Evolutionary conservation across 768 basidiomycete genomes (phyloP).

Genomic region (Hygrophoropsis aurantiaca): DNA sequence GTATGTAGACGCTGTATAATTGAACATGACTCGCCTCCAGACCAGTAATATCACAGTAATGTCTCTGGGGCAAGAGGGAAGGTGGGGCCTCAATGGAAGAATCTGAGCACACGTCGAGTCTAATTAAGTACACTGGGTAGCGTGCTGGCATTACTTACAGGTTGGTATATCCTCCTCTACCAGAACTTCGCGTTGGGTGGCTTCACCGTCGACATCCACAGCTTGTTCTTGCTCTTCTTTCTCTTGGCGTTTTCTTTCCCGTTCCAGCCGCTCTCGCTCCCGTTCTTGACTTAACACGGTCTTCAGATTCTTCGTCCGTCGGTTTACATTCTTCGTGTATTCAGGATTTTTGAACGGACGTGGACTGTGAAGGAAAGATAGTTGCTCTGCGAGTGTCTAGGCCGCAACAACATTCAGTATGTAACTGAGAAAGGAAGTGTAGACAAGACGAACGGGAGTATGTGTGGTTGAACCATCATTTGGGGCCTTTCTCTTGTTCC

Average conservation of each 20-base stretch:
- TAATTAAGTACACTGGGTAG: constrained; percentile 3
- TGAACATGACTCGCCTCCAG: constrained; percentile 70
- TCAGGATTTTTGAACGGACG: constrained; percentile 77
- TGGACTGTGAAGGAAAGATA: constrained; percentile 69
- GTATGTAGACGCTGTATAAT: too few species aligned
- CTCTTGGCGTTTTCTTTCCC: constrained; percentile 56
- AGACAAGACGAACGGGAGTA: constrained; percentile 19
- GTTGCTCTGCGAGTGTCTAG: constrained; percentile 70
- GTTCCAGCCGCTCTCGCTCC: constrained; percentile 69
- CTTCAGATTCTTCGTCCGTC: constrained; percentile 80
- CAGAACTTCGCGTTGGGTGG: constrained; percentile 8
- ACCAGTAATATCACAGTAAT: constrained; percentile 87
- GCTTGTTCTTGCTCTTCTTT: constrained; percentile 38
- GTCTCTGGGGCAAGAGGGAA: constrained; percentile 70
- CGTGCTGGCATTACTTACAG: too few species aligned
- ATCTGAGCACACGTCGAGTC: constrained; percentile 40
- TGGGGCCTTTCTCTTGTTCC: constrained; percentile 15
- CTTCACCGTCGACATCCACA: constrained; percentile 60
- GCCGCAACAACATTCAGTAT: too few species aligned
- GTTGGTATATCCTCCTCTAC: constrained; percentile 67
- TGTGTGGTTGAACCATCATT: constrained; percentile 7
- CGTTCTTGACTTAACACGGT: constrained; percentile 75
- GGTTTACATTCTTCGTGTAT: constrained; percentile 68
- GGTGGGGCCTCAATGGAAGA: constrained; percentile 84
- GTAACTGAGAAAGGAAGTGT: not conserved